Conservation (phyloP, 331 rosid genomes). For the Pyracantha coccinea region DNA sequence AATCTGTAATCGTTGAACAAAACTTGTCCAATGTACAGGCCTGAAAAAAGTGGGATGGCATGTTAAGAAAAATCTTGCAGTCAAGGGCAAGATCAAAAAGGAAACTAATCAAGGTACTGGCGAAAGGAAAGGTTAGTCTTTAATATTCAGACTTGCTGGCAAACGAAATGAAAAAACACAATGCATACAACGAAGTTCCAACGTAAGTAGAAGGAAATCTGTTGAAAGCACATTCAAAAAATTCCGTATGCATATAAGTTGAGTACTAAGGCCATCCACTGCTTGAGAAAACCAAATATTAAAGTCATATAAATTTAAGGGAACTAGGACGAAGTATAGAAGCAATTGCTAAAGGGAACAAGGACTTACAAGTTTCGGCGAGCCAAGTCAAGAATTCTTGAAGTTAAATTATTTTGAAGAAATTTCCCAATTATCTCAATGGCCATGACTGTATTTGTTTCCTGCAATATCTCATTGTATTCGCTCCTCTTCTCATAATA, state of each 20-base stretch:
- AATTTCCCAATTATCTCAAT: constrained; percentile 72
- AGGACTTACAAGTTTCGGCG: constrained; percentile 61
- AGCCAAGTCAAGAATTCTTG: constrained; percentile 73
- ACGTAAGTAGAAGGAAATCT: not conserved
- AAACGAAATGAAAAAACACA: not conserved
- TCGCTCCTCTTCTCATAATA: constrained; percentile 48
- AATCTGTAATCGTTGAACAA: constrained; percentile 52
- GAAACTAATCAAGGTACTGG: not conserved
- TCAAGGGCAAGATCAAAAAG: not conserved
- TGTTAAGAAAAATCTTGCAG: not conserved
- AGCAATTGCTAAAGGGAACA: constrained; percentile 3
- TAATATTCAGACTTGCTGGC: not conserved
- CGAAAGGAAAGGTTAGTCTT: not conserved
- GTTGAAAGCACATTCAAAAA: not conserved
- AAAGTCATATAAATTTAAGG: not conserved
- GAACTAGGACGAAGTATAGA: constrained; percentile 5
- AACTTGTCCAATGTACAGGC: constrained; percentile 67
- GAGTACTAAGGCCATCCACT: not conserved
- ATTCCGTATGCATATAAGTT: not conserved
- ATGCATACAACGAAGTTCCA: not conserved
- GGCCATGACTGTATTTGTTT: constrained; percentile 54
- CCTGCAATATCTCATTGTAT: constrained; percentile 46
- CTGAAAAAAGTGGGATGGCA: constrained; percentile 37
- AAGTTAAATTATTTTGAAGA: constrained; percentile 56
- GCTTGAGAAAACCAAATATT: not conserved